A percentile compares a stretch with the other conserved stretches of the same genome.
Evolutionary conservation across 352 stramenopile species (phyloP).

Genomic region (Globisporangium nodosum): DNA sequence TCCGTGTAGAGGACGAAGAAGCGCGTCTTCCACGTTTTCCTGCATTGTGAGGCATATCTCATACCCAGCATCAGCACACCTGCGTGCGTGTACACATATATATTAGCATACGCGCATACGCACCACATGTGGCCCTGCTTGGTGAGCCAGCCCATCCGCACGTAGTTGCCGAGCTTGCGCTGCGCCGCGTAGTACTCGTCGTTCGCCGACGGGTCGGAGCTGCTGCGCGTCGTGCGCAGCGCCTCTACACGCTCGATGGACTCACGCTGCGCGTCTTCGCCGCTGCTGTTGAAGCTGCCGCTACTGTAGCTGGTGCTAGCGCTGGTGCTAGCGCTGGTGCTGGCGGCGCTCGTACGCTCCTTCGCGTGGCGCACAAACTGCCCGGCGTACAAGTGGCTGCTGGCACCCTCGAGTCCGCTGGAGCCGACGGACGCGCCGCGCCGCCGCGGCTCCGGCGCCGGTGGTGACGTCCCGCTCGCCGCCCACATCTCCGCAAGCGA

Average conservation of each 20-base stretch:
- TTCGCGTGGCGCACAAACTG: constrained; percentile 14
- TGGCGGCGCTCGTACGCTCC: constrained; percentile 7
- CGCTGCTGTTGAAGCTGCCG: background rate
- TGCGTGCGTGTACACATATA: background rate
- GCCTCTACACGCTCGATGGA: constrained; percentile 13
- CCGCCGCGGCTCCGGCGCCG: constrained; percentile 8
- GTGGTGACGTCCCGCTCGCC: background rate
- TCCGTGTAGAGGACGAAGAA: constrained; percentile 85
- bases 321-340: constrained; percentile 1
- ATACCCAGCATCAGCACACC: background rate
- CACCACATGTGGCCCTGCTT: constrained; percentile 82
- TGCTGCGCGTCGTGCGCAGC: constrained; percentile 36
- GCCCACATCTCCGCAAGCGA: background rate
- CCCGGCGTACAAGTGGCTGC: constrained; percentile 7
- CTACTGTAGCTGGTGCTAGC: background rate
- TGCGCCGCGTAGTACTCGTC: constrained; percentile 63
- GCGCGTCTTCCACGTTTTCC: constrained; percentile 83
- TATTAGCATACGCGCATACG: constrained; percentile 5
- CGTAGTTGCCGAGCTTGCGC: constrained; percentile 62
- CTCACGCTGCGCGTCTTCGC: background rate
- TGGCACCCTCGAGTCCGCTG: constrained; percentile 10
- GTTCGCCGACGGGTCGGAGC: constrained; percentile 61
- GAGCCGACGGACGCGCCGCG: constrained; percentile 14
- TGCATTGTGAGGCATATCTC: constrained; percentile 2
- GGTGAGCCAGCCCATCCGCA: constrained; percentile 81